Conservation (phyloP, 306 rosid genomes). For the Gastrolobium bilobum region DNA sequence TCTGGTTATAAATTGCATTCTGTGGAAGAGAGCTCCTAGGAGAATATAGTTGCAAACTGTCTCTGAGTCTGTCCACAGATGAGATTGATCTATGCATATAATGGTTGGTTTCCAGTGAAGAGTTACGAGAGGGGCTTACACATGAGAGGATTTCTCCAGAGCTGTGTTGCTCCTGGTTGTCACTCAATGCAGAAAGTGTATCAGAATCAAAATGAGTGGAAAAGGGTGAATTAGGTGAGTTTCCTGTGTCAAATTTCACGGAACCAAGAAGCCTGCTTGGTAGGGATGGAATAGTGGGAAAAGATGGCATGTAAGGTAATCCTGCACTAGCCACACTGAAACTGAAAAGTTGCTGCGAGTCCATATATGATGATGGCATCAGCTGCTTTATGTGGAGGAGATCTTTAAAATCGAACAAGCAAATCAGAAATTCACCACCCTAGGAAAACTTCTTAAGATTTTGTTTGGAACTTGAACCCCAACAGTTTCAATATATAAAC, state of each 20-base stretch:
- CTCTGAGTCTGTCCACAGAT: conserved; percentile 50
- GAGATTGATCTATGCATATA: conserved; percentile 51
- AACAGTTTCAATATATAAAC: conserved; percentile 37
- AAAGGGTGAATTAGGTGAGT: conserved; percentile 77
- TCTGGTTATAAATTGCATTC: conserved; percentile 58
- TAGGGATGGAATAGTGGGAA: conserved; percentile 65
- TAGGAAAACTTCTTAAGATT: conserved; percentile 23
- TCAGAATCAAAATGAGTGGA: conserved; percentile 71
- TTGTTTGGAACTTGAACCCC: background rate
- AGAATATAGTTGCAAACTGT: conserved; percentile 57
- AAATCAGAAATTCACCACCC: conserved; percentile 44
- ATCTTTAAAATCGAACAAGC: conserved; percentile 6
- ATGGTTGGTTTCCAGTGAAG: conserved; percentile 65
- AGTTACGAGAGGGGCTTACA: conserved; percentile 62
- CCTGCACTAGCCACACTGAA: conserved; percentile 65
- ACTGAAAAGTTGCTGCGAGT: conserved; percentile 71
- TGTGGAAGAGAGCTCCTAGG: conserved; percentile 47
- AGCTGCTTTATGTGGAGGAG: conserved; percentile 32
- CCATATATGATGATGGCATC: conserved; percentile 76
- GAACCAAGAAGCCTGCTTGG: conserved; percentile 68
- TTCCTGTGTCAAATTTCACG: conserved; percentile 66
- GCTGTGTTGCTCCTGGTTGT: conserved; percentile 69
- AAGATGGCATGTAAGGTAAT: conserved; percentile 64
- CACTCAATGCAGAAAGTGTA: conserved; percentile 64
- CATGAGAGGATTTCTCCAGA: conserved; percentile 73